These are phyloP conservation scores for Nothophytophthora sp. DNA, from an alignment of 352 stramenopile genomes.

Conservation along the genomic window DNA sequence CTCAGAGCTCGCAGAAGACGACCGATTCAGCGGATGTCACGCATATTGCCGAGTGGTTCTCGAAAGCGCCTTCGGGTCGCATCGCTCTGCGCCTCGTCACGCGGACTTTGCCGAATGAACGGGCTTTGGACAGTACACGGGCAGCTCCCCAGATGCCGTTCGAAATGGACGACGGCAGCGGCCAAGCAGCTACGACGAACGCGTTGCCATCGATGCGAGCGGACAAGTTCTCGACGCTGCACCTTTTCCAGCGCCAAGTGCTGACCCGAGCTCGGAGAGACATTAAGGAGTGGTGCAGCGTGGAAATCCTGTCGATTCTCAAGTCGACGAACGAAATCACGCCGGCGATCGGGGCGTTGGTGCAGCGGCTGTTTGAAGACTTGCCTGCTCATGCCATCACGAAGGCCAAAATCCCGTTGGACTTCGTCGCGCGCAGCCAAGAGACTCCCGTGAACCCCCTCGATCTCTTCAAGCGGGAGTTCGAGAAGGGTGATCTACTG, in stretches of 20 bases:
- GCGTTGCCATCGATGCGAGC: constrained; percentile 27
- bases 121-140: constrained; percentile 48
- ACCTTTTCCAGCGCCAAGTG: constrained; percentile 76
- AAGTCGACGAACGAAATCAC: constrained; percentile 65
- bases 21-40: constrained; percentile 28
- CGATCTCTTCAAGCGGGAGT: constrained; percentile 65
- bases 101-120: constrained; percentile 77
- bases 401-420: constrained; percentile 65
- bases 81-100: constrained; percentile 79
- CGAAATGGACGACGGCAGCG: constrained; percentile 48
- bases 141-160: constrained; percentile 44
- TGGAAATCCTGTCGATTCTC: constrained; percentile 83
- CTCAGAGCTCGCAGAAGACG: constrained; percentile 4
- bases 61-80: constrained; percentile 31
- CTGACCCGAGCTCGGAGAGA: constrained; percentile 63
- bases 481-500: constrained; percentile 42
- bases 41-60: constrained; percentile 61
- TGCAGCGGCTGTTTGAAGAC: constrained; percentile 77
- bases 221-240: constrained; percentile 59
- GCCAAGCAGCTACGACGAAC: constrained; percentile 12
- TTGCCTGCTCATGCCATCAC: constrained; percentile 59
- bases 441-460: constrained; percentile 58
- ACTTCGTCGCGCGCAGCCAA: constrained; percentile 68
- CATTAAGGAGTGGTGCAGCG: constrained; percentile 85
- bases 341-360: constrained; percentile 57